These are phyloP conservation scores for Amauroascus verrucosus DNA, from an alignment of 2,329 filamentous ascomycete genomes.

Conservation along the genomic window DNA sequence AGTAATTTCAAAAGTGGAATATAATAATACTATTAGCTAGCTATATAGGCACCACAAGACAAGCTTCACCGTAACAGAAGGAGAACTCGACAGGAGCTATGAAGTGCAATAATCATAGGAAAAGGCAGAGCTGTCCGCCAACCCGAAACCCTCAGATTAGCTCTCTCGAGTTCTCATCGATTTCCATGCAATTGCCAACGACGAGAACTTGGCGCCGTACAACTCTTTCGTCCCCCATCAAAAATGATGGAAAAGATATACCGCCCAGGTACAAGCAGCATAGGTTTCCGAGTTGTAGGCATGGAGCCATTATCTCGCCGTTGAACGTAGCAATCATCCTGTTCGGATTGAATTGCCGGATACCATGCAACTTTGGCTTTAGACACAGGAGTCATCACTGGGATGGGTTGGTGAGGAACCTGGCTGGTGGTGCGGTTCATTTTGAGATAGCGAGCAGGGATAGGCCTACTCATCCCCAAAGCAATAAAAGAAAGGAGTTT, in stretches of 20 bases:
- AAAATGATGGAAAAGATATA: constrained; percentile 7
- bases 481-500: not conserved
- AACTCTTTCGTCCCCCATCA: not conserved
- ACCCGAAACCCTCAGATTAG: constrained; percentile 37
- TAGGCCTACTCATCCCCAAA: not conserved
- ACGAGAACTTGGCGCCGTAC: not conserved
- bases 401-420: constrained; percentile 21
- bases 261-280: not conserved
- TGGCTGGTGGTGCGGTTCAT: not conserved
- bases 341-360: constrained; percentile 23
- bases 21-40: no score
- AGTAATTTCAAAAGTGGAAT: no score
- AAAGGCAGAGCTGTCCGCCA: not conserved
- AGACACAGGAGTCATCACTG: constrained; percentile 33
- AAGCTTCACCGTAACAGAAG: not conserved
- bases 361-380: constrained; percentile 40
- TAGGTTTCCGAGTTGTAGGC: not conserved
- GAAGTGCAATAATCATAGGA: not conserved
- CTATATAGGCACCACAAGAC: not conserved
- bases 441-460: no score
- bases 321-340: constrained; percentile 7
- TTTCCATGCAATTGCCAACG: constrained; percentile 28
- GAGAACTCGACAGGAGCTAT: not conserved
- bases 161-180: constrained; percentile 37
- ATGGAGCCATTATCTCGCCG: not conserved